Evolutionary conservation across 441 rosid species (phyloP).

Genomic region (Capsella rubella): DNA sequence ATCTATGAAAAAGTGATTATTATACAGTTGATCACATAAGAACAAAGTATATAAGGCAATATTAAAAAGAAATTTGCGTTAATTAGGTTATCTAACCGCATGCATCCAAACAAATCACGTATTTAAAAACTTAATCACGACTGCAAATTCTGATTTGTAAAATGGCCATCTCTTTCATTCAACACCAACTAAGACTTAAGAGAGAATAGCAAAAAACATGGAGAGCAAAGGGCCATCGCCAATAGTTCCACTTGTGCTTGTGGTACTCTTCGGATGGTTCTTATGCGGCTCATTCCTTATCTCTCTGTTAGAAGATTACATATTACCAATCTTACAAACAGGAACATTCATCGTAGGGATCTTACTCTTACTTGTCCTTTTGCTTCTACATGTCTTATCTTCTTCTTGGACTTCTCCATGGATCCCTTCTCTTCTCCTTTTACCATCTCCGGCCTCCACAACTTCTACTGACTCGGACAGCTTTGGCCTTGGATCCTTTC

Average conservation of each 20-base stretch:
- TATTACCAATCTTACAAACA: slow-evolving; percentile 40
- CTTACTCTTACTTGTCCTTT: slow-evolving; percentile 39
- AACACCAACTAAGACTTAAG: slow-evolving; percentile 21
- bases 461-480: slow-evolving; percentile 39
- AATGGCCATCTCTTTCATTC: background rate
- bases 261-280: slow-evolving; percentile 44
- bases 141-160: background rate
- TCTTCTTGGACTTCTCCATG: slow-evolving; percentile 47
- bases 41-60: background rate
- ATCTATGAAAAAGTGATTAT: background rate
- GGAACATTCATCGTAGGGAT: slow-evolving; percentile 46
- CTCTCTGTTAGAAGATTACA: slow-evolving; percentile 34
- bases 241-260: slow-evolving; percentile 41
- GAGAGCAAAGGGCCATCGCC: slow-evolving; percentile 48
- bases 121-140: slow-evolving; percentile 15
- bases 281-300: slow-evolving; percentile 38
- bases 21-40: slow-evolving; percentile 16
- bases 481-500: slow-evolving; percentile 45
- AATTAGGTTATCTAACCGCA: slow-evolving; percentile 45
- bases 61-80: background rate
- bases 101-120: slow-evolving; percentile 31
- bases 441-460: slow-evolving; percentile 34
- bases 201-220: slow-evolving; percentile 12
- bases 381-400: slow-evolving; percentile 43
- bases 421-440: slow-evolving; percentile 40